Evolutionary conservation across 1,139 yeast genomes (phyloP), one percentile per base, ranked within the genome.

Genomic region (Suhomyces terraborum): DNA sequence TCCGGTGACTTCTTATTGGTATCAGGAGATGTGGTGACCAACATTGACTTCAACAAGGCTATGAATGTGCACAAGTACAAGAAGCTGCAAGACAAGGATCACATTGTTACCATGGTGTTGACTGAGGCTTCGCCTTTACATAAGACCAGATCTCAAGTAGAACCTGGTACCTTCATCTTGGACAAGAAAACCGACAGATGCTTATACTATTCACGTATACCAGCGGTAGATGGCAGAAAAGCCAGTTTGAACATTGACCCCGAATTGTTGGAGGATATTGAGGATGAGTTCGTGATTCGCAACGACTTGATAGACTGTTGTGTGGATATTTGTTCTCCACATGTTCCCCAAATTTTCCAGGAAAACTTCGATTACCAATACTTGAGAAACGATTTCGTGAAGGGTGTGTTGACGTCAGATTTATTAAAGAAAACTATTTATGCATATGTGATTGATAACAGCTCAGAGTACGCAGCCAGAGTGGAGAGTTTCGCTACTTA

Each of bases 231-330:
- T 50, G 81, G 82, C 4, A 60, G 57, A 33, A 71, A 73, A 49
- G 55, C 78, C 10, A 59, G 75, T n/a, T 75, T 91, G 23, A 75
- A 78, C 44, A 78, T 93, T 37, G 98, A 93, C 58, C 87, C 95
- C 0, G 96, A 88, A 58, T 72, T 93, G 38, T 72, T 91, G 51
- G 89, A 84, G 49, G 84, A 79, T 46, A 82, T 85, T 32, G 70
- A 64, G 24, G 89, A 85, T 46, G 91, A 86, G 46, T 80, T 93
- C 51, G 77, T 79, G 9, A 72, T 93, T 44, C 78, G 96, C 58
- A 94, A 93, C 60, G 98, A 93, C 63, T 75, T 93, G 51, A 89
- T 94, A 48, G 99, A 93, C 66, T 93, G 98, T 62, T 94, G 87
- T 58, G 88, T 93, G 45, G 98, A 93, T 66, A 88, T 93, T 46